These are phyloP conservation scores for Monosporascus sp. DNA, from an alignment of 2,329 filamentous ascomycete genomes.

Conservation along the genomic window DNA sequence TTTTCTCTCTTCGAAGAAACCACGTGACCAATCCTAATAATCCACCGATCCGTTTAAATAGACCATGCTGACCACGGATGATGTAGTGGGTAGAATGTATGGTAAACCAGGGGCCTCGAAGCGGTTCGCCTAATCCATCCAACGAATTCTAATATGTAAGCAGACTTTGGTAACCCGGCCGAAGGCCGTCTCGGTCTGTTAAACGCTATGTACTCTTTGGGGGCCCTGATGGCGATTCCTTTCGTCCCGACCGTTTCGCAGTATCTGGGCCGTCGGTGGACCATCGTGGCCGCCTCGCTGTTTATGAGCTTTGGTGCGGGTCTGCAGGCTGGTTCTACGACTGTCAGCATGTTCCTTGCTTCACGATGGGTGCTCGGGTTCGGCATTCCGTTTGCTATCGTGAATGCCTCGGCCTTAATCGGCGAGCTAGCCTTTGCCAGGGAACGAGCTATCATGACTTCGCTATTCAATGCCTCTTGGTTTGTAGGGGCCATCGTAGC, in stretches of 20 bases:
- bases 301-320: slow-evolving; percentile 32
- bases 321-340: slow-evolving; percentile 38
- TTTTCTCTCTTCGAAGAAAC: too few relatives aligned
- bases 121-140: too few relatives aligned
- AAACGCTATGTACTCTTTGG: slow-evolving; percentile 38
- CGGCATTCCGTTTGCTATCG: slow-evolving; percentile 35
- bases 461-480: slow-evolving; percentile 50
- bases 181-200: slow-evolving; percentile 35
- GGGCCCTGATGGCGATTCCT: slow-evolving; percentile 37
- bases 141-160: background rate
- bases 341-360: slow-evolving; percentile 39
- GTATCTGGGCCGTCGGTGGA: slow-evolving; percentile 32
- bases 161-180: slow-evolving; percentile 36
- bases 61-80: background rate
- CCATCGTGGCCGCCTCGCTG: slow-evolving; percentile 36
- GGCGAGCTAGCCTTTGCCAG: slow-evolving; percentile 51
- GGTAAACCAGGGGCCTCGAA: background rate
- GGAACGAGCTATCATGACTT: slow-evolving; percentile 47
- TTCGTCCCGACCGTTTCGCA: slow-evolving; percentile 34
- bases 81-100: slow-evolving; percentile 30
- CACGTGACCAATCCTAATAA: background rate
- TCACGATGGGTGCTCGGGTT: slow-evolving; percentile 40
- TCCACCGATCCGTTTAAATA: too few relatives aligned
- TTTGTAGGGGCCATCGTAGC: slow-evolving; percentile 42
- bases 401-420: slow-evolving; percentile 37